phyloP scores from a whole-genome alignment of 2,329 filamentous ascomycete genomes.

The Colletotrichum tofieldiae region DNA sequence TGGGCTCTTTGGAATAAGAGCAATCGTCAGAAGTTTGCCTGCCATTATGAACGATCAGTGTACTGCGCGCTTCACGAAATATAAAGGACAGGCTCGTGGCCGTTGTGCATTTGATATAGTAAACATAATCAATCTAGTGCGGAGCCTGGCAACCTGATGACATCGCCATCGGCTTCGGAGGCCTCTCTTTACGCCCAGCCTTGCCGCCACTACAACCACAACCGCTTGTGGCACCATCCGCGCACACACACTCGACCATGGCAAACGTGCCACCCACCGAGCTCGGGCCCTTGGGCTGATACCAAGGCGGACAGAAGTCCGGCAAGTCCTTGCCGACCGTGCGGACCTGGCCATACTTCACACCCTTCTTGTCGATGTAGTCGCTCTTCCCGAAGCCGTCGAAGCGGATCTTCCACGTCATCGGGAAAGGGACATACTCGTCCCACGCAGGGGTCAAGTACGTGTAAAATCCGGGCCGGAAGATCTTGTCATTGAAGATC shows the following conservation, averaged over 20 bases:
- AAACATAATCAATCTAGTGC: too few species aligned
- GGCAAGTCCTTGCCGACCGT: neutral
- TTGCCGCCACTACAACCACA: neutral
- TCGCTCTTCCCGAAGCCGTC: neutral
- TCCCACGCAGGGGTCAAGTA: neutral
- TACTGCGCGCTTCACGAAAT: too few species aligned
- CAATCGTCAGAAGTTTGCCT: too few species aligned
- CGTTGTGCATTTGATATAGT: too few species aligned
- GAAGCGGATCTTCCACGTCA: slow-evolving; percentile 5
- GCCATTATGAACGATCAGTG: too few species aligned
- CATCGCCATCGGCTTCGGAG: neutral
- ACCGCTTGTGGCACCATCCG: neutral
- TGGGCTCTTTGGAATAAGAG: too few species aligned
- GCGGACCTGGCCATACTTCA: neutral
- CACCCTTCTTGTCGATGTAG: neutral
- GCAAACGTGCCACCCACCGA: neutral
- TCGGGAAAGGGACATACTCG: slow-evolving; percentile 1
- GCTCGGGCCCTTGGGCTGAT: neutral
- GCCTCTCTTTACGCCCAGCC: neutral
- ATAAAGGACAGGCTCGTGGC: too few species aligned
- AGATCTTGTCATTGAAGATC: neutral
- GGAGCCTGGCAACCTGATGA: neutral
- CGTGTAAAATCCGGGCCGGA: neutral
- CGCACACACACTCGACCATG: neutral
- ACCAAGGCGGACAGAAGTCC: slow-evolving; percentile 6